These are phyloP conservation scores for Lactarius indigo DNA, from an alignment of 768 basidiomycete species.

Conservation along the genomic window DNA sequence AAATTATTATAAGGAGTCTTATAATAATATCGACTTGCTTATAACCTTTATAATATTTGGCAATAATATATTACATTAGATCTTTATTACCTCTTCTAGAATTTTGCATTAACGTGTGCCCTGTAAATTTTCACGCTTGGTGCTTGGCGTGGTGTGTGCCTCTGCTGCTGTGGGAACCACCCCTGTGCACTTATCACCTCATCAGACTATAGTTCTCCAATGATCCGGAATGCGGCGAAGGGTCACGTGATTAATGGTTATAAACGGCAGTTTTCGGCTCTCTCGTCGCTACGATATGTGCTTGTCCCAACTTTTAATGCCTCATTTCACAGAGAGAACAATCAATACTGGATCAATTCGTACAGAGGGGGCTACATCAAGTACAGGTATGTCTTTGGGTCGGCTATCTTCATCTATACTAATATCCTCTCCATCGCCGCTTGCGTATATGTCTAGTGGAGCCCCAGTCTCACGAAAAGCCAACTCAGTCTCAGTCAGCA, in stretches of 20 bases:
- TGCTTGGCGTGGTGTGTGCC: too few relatives aligned
- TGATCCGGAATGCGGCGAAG: too few relatives aligned
- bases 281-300: not conserved
- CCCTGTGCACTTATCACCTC: too few relatives aligned
- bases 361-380: not conserved
- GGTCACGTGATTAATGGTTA: not conserved
- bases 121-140: too few relatives aligned
- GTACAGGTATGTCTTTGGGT: not conserved
- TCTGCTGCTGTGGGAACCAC: too few relatives aligned
- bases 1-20: too few relatives aligned
- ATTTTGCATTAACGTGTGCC: too few relatives aligned
- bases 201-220: too few relatives aligned
- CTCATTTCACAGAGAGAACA: slow-evolving; percentile 1
- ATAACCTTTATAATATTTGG: too few relatives aligned
- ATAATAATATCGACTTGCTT: too few relatives aligned
- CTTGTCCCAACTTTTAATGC: not conserved
- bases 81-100: too few relatives aligned
- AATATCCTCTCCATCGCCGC: not conserved
- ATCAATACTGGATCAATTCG: not conserved
- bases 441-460: slow-evolving; percentile 1
- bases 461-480: not conserved
- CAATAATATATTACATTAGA: too few relatives aligned
- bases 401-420: not conserved
- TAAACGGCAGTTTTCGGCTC: not conserved
- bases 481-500: not conserved